A percentile compares a stretch with the other conserved stretches of the same genome.
Evolutionary conservation across 2,329 filamentous ascomycete genomes (phyloP).

Genomic region (Stachybotrys echinatus): DNA sequence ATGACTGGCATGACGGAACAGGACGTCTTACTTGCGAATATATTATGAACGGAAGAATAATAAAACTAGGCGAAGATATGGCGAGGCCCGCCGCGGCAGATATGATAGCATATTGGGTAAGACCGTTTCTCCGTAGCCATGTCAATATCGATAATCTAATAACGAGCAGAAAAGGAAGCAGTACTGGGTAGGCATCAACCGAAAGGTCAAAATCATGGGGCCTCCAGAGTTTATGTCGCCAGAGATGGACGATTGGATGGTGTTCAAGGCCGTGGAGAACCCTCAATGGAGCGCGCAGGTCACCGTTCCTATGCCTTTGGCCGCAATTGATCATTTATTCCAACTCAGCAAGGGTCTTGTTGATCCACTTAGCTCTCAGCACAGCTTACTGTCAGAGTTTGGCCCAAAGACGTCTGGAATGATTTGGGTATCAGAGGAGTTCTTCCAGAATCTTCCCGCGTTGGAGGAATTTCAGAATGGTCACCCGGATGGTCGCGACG

Average conservation of each 20-base stretch:
- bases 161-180: neutral
- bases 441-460: neutral
- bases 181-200: neutral
- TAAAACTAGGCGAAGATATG: too few relatives aligned
- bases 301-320: neutral
- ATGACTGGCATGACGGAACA: too few relatives aligned
- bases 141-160: neutral
- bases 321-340: neutral
- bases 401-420: neutral
- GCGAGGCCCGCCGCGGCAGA: neutral
- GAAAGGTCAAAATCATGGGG: neutral
- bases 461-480: too few relatives aligned
- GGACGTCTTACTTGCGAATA: too few relatives aligned
- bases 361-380: neutral
- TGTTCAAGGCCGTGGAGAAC: neutral
- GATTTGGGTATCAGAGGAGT: neutral
- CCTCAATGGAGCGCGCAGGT: neutral
- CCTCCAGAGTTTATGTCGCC: neutral
- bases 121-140: neutral
- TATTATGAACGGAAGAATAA: too few relatives aligned
- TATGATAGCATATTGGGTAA: neutral
- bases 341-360: neutral
- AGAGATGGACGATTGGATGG: neutral
- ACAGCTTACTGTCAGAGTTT: neutral
- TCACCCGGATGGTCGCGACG: neutral